Evolutionary conservation across 495 filamentous ascomycete species (phyloP), one percentile per base, ranked within the genome.

Genomic region (Penicillium alfredii): DNA sequence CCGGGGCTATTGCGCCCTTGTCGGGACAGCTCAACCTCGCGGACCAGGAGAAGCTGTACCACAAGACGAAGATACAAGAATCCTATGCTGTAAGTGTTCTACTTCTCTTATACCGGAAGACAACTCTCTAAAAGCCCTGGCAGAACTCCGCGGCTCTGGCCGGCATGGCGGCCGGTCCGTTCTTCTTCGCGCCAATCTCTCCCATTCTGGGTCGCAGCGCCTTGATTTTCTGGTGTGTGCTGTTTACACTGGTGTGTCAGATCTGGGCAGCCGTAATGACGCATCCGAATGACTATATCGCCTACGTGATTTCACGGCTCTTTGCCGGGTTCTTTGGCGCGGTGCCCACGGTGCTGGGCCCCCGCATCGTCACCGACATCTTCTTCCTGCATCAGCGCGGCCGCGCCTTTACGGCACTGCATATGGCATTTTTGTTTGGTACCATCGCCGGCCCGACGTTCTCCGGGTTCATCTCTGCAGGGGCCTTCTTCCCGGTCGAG

Each of bases 381-480:
- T 69, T 69, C 45, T 71, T 65, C 39, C 44, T 72, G 30, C 68
- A 73, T 21, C 58, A 73, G 50, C 59, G 59, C 14, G 64, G 64
- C 5, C 51, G 51, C 13, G 68, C 71, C 4, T 74, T 73, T 33
- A 64, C 60, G 2, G 45, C 56, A 8, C 55, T 70, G 11, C 55
- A 71, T 18, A 57, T 69, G 41, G 38, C 51, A 0, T 54, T 70
- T 12, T 39, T 64, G 9, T 61, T 71, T 21, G 71, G 62, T 5
- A 64, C 57, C 1, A 54, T 66, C 3, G 63, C 55, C 0, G 67
- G 60, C 3, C 63, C 65, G 5, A 71, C 69, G 0, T 59, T 74
- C 27, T 61, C 58, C 0, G 72, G 64, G 3, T 73, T 72, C 31
- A 63, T 74, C 36, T 58, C 64, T 0, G 50, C 58, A 0, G 43